A percentile compares a stretch with the other conserved stretches of the same genome.
phyloP scores from a whole-genome alignment of 192 early-diverging fungal genomes.

The Umbelopsis isabellina region DNA sequence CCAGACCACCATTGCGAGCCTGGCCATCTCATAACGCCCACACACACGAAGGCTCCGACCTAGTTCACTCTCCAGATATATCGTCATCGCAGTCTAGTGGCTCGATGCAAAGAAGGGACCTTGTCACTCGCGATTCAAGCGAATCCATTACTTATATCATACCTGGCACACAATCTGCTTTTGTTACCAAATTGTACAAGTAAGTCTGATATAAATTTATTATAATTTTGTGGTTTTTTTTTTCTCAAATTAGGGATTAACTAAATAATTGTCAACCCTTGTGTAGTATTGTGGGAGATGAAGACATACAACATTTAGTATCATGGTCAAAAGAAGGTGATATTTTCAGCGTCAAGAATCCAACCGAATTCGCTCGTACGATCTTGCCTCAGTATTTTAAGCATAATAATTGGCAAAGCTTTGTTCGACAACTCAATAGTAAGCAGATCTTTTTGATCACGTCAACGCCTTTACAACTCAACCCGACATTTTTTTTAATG shows the following conservation, averaged over 20 bases:
- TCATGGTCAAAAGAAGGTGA: conserved; percentile 79
- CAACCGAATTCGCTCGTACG: conserved; percentile 73
- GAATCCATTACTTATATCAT: conserved; percentile 22
- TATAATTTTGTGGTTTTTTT: not conserved
- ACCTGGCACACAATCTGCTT: conserved; percentile 13
- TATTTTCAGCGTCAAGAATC: conserved; percentile 83
- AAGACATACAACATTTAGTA: conserved; percentile 56
- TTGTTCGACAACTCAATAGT: conserved; percentile 85
- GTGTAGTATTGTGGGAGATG: conserved; percentile 70
- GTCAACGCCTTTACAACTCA: not conserved
- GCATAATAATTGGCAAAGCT: conserved; percentile 88
- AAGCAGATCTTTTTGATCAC: conserved; percentile 21
- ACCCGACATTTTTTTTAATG: not conserved
- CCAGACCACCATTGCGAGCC: conserved; percentile 5
- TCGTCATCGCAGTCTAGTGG: not conserved
- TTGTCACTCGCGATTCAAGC: not conserved
- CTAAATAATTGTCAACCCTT: too few species aligned
- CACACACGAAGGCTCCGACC: not conserved
- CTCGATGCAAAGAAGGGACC: not conserved
- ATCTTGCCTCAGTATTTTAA: conserved; percentile 85
- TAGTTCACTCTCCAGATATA: conserved; percentile 6
- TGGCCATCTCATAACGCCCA: conserved; percentile 13
- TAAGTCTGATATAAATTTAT: not conserved
- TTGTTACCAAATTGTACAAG: conserved; percentile 27
- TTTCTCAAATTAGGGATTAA: not conserved